A percentile compares a stretch with the other conserved stretches of the same genome.
Evolutionary conservation across 345 rosid species (phyloP).

Genomic region (Cardiospermum halicacabum): DNA sequence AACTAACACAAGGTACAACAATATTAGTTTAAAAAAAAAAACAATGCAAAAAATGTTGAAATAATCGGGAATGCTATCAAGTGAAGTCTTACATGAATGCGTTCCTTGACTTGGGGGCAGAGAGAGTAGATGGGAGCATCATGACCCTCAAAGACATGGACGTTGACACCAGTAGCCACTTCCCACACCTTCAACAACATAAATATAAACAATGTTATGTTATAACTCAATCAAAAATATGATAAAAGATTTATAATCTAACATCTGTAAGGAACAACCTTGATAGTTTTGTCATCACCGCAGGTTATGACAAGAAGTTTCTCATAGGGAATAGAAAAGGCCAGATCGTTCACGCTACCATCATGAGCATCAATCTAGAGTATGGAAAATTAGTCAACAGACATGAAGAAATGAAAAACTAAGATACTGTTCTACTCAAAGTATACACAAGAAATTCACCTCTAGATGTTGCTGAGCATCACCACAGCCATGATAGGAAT

Average conservation of each 20-base stretch:
- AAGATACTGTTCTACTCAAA: not conserved
- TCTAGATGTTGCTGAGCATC: slow-evolving; percentile 73
- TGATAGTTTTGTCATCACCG: slow-evolving; percentile 81
- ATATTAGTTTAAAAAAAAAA: not conserved
- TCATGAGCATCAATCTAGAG: slow-evolving; percentile 69
- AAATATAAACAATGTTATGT: slow-evolving; percentile 13
- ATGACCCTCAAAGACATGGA: slow-evolving; percentile 75
- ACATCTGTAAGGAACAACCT: slow-evolving; percentile 37
- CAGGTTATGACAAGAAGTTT: slow-evolving; percentile 75
- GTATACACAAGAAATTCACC: slow-evolving; percentile 34
- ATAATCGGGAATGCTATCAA: slow-evolving; percentile 1
- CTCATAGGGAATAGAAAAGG: slow-evolving; percentile 61
- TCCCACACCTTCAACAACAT: slow-evolving; percentile 62
- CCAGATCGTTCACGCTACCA: slow-evolving; percentile 72
- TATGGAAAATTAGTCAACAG: not conserved
- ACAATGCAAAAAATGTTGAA: slow-evolving; percentile 6
- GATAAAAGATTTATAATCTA: not conserved
- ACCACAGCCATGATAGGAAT: slow-evolving; percentile 70
- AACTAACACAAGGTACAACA: slow-evolving; percentile 20
- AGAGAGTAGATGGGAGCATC: slow-evolving; percentile 83
- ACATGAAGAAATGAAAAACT: not conserved
- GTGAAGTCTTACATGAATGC: slow-evolving; percentile 59
- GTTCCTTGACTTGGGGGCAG: slow-evolving; percentile 72
- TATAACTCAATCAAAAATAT: not conserved
- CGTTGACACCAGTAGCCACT: slow-evolving; percentile 55